Base-by-base conservation (phyloP, 768 basidiomycete species). In the Mrakia hoshinonis region DNA sequence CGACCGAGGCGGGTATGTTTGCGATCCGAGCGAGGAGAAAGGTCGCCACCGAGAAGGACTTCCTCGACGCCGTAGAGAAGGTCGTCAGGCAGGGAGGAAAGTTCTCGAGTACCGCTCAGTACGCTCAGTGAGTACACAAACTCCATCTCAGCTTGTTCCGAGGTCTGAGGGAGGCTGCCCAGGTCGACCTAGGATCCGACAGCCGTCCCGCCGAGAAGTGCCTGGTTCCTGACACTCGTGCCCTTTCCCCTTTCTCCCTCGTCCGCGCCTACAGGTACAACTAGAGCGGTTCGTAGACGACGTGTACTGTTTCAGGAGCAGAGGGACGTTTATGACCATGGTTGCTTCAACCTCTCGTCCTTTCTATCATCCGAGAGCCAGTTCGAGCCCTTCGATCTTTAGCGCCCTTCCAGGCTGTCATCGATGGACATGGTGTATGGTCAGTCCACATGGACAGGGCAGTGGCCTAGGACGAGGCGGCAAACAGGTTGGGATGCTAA, bases 1-100 rank as follows among this genome's bases (percentile, higher is more conserved):
- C 94, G 20, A 99, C 95, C 11, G 95, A 99, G 85, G 96, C 96
- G 61, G 96, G 96, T n/a, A 98, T 99, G 96, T 99, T 95, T 81
- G 95, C 96, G 1, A 99, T 99, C 77, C 89, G 96, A 72, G 90
- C 92, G 55, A 84, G 96, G 76, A 84, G 96, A 80, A 98, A 98
- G 80, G 92, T 98, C 0, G 93, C 94, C 0, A 92, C 92, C 22
- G 96, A 99, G 79, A 88, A 92, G 68, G 96, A 99, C 81, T 99
- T 97, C 82, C 82, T 99, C 78, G 93, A 96, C 74, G 90, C 93
- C 13, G 95, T 99, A 2, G 96, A 99, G 83, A 98, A 98, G 82
- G 96, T 99, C 70, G 92, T 97, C 49, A 85, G 92, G 76, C 93
- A 97, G 81, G 94, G 94, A 34, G 92, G 90, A 76, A 98, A 98